Evolutionary conservation across 2,329 filamentous ascomycete genomes (phyloP).

Genomic region (Berkeleyomyces basicola): DNA sequence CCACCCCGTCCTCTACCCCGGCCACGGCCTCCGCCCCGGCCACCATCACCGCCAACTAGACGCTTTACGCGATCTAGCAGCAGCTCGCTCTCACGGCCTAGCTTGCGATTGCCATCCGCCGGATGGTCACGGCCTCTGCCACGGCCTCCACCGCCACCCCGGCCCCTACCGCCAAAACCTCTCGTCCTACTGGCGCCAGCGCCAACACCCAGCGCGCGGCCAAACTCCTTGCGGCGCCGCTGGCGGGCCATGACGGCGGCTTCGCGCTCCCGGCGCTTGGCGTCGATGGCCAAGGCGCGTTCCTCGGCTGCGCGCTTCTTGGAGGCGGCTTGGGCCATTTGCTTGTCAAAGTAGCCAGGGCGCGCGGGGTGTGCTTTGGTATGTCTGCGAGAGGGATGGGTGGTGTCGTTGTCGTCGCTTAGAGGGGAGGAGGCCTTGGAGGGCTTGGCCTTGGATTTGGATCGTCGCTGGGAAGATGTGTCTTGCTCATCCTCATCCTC

Average conservation of each 20-base stretch:
- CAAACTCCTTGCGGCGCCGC: slow-evolving; percentile 42
- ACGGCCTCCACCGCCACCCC: neutral
- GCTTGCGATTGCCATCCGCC: slow-evolving; percentile 48
- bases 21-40: neutral
- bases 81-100: slow-evolving; percentile 58
- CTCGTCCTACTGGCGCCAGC: slow-evolving; percentile 11
- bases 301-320: slow-evolving; percentile 21
- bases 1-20: neutral
- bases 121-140: slow-evolving; percentile 4
- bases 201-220: slow-evolving; percentile 46
- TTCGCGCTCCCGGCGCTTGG: slow-evolving; percentile 41
- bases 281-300: slow-evolving; percentile 22
- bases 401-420: slow-evolving; percentile 5
- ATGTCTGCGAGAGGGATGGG: slow-evolving; percentile 5
- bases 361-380: slow-evolving; percentile 15
- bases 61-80: slow-evolving; percentile 54
- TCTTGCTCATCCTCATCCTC: neutral
- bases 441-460: neutral
- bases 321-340: slow-evolving; percentile 29
- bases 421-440: slow-evolving; percentile 4
- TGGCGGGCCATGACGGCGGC: slow-evolving; percentile 33
- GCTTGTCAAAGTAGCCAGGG: slow-evolving; percentile 50
- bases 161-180: neutral
- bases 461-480: too few relatives aligned
- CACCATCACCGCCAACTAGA: slow-evolving; percentile 33